Base-by-base conservation (phyloP, 176 grass and related monocot species). In the Rhynchospora breviuscula region DNA sequence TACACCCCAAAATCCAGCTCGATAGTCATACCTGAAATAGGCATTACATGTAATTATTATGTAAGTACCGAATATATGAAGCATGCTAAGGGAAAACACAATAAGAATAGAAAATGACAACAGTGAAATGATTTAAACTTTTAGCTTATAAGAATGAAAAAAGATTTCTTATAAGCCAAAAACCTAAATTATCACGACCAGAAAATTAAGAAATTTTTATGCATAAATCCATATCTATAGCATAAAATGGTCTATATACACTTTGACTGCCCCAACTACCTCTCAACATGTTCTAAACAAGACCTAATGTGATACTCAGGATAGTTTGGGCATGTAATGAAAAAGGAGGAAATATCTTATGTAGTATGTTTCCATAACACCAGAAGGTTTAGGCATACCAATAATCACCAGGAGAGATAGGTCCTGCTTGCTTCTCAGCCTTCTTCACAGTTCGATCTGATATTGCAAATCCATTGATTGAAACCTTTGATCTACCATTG, bases 1-100 rank as follows among this genome's bases (percentile, higher is more conserved):
- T 21, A 92, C 85, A 64, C 96, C 93, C 96, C 96, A 99, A 88
- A 95, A 99, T 49, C 96, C 93, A 92, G 92, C 90, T 83, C 87
- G 85, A 48, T 92, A 86, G 80, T 95, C 93, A 79, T 99, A 99
- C 93, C 96, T 95, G 77, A 74, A 79, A 75, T 77, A 77, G 53
- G 82, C 26, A 89, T 51, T 6, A 79, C 26, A 83, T n/a, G 17
- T 75, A n/a, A n/a, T n/a, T n/a, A n/a, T n/a, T n/a, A n/a, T n/a
- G n/a, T 29, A 83, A 82, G 75, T 51, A 43, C 69, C 44, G 2
- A 82, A 56, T 17, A 54, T 15, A 63, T 15, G 11, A 66, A 68
- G 82, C 67, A 22, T 53, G 22, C 22, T 51, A 64, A 80, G 15
- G 8, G 4, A 35, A 53, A 14, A 18, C 59, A 48, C 1, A 52